Evolutionary conservation across 495 filamentous ascomycete species (phyloP).

Genomic region (Penicillium simplicissimum): DNA sequence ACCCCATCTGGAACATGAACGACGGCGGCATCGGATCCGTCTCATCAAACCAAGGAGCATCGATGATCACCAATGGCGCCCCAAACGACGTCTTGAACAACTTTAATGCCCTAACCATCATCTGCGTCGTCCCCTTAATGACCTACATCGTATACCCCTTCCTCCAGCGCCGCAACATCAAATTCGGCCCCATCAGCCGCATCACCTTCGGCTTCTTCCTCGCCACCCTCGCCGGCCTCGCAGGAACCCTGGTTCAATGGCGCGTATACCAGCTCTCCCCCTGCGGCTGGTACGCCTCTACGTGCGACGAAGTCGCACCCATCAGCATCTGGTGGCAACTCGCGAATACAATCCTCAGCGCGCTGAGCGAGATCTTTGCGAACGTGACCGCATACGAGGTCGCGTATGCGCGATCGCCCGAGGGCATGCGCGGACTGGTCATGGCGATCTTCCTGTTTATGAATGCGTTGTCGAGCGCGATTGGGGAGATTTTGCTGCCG

Average conservation of each 20-base stretch:
- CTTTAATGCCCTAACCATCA: slow-evolving; percentile 69
- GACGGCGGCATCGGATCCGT: slow-evolving; percentile 50
- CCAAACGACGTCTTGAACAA: slow-evolving; percentile 72
- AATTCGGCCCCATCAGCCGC: slow-evolving; percentile 63
- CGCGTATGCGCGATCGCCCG: slow-evolving; percentile 69
- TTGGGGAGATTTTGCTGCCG: slow-evolving; percentile 60
- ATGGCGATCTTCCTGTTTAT: slow-evolving; percentile 63
- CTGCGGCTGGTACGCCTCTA: slow-evolving; percentile 53
- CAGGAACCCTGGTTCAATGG: slow-evolving; percentile 63
- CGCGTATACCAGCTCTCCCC: slow-evolving; percentile 58
- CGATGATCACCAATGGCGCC: slow-evolving; percentile 64
- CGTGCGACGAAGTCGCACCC: slow-evolving; percentile 45
- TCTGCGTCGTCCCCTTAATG: slow-evolving; percentile 62
- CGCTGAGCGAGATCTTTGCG: slow-evolving; percentile 67
- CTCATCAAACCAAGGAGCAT: slow-evolving; percentile 55
- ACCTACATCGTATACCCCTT: slow-evolving; percentile 64
- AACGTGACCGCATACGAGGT: slow-evolving; percentile 72
- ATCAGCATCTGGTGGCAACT: slow-evolving; percentile 59
- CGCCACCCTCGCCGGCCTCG: slow-evolving; percentile 55
- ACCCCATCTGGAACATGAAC: slow-evolving; percentile 53
- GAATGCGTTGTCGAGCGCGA: slow-evolving; percentile 48
- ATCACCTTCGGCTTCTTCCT: slow-evolving; percentile 66
- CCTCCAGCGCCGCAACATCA: slow-evolving; percentile 54
- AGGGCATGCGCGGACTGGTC: slow-evolving; percentile 68
- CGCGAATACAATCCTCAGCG: slow-evolving; percentile 53